A percentile compares a stretch with the other conserved stretches of the same genome.
Evolutionary conservation across 2,329 filamentous ascomycete genomes (phyloP).

Genomic region (Fusarium brevicatenulatum): DNA sequence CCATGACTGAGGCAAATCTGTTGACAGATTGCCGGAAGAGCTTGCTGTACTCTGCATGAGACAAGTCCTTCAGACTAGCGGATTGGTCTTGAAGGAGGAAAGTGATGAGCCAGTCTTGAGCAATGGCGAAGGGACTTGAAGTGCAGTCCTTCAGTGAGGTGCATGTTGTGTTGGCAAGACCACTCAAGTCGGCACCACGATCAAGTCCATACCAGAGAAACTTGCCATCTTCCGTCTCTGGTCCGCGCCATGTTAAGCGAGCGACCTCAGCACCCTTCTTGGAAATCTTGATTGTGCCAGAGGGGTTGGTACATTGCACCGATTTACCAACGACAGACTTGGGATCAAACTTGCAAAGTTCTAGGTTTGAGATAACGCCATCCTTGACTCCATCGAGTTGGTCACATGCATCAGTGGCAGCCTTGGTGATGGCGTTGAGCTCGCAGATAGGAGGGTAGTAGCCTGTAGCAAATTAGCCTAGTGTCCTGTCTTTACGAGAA

Average conservation of each 20-base stretch:
- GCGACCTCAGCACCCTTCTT: slow-evolving; percentile 9
- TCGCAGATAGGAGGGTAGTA: slow-evolving; percentile 48
- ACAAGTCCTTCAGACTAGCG: neutral
- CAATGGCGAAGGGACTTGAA: slow-evolving; percentile 8
- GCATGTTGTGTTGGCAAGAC: slow-evolving; percentile 19
- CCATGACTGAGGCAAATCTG: slow-evolving; percentile 27
- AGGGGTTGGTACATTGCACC: slow-evolving; percentile 14
- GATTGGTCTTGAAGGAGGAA: slow-evolving; percentile 8
- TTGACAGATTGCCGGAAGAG: slow-evolving; percentile 23
- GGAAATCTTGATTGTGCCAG: neutral
- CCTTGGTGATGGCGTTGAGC: slow-evolving; percentile 47
- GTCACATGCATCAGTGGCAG: slow-evolving; percentile 50
- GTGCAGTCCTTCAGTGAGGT: neutral
- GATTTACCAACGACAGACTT: slow-evolving; percentile 23
- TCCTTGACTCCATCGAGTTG: slow-evolving; percentile 38
- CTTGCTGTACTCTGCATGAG: neutral
- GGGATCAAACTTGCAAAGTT: slow-evolving; percentile 37
- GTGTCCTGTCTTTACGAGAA: fast-evolving
- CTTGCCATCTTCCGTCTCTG: slow-evolving; percentile 4
- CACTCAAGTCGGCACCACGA: neutral
- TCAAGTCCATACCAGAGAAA: slow-evolving; percentile 30
- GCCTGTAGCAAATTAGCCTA: fast-evolving
- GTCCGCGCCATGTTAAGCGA: slow-evolving; percentile 13
- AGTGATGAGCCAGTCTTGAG: slow-evolving; percentile 1
- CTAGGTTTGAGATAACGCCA: slow-evolving; percentile 33